phyloP scores from a whole-genome alignment of 805 yeast genomes.

The Saturnispora ahearnii region DNA sequence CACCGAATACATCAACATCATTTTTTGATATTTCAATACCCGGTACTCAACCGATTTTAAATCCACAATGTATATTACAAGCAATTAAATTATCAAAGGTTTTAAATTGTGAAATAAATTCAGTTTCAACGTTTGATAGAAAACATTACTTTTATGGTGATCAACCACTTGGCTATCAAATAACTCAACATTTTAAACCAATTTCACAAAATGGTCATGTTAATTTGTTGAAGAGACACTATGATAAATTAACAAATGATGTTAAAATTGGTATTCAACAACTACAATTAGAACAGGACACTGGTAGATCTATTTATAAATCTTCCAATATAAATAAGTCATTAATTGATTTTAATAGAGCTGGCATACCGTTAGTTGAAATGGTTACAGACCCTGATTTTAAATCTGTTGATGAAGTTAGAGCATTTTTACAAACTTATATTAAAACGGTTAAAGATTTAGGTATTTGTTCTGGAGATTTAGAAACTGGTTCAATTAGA shows the following conservation, averaged over 20 bases:
- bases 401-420: slow-evolving; percentile 53
- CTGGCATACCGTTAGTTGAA: slow-evolving; percentile 82
- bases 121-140: slow-evolving; percentile 67
- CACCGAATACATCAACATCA: slow-evolving; percentile 64
- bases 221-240: slow-evolving; percentile 39
- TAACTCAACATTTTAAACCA: slow-evolving; percentile 83
- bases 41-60: slow-evolving; percentile 82
- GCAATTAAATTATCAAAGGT: slow-evolving; percentile 72
- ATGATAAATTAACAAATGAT: slow-evolving; percentile 34
- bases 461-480: slow-evolving; percentile 76
- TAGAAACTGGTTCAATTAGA: slow-evolving; percentile 91
- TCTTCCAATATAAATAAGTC: slow-evolving; percentile 25
- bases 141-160: slow-evolving; percentile 96
- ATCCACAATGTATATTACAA: slow-evolving; percentile 59
- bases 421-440: slow-evolving; percentile 71
- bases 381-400: slow-evolving; percentile 89
- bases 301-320: slow-evolving; percentile 67
- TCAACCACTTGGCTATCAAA: slow-evolving; percentile 93
- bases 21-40: slow-evolving; percentile 83
- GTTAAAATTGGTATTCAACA: slow-evolving; percentile 60
- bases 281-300: slow-evolving; percentile 90
- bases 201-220: slow-evolving; percentile 62
- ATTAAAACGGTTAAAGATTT: slow-evolving; percentile 62
- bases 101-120: slow-evolving; percentile 48
- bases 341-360: slow-evolving; percentile 71